phyloP scores from a whole-genome alignment of 1,284 basidiomycete genomes.

The Ustilago bromivora region DNA sequence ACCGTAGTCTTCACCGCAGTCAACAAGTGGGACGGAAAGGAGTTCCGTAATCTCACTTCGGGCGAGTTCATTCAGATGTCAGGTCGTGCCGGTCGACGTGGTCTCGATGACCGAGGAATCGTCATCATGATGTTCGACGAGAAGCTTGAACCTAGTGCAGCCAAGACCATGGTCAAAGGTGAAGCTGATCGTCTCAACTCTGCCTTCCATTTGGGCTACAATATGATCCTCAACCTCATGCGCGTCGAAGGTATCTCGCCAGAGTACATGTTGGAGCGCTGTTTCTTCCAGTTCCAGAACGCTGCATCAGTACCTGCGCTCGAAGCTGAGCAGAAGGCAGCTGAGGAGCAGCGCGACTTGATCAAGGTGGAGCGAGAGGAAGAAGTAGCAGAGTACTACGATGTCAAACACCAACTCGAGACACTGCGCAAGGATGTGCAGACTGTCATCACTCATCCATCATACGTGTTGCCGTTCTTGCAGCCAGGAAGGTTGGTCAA shows the following conservation, averaged over 20 bases:
- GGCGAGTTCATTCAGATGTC: constrained; percentile 81
- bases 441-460: constrained; percentile 92
- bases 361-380: constrained; percentile 86
- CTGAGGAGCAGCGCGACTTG: constrained; percentile 78
- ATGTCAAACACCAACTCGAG: constrained; percentile 88
- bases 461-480: constrained; percentile 91
- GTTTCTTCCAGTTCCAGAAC: constrained; percentile 99
- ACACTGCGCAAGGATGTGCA: constrained; percentile 86
- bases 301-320: constrained; percentile 86
- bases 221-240: constrained; percentile 99
- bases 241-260: constrained; percentile 98
- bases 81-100: constrained; percentile 95
- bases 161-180: constrained; percentile 98
- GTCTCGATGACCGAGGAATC: constrained; percentile 97
- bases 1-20: constrained; percentile 97
- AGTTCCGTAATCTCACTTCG: constrained; percentile 83
- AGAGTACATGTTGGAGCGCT: constrained; percentile 97
- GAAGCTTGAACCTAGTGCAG: constrained; percentile 90
- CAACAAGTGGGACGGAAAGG: constrained; percentile 94
- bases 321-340: constrained; percentile 83
- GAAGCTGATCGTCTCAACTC: constrained; percentile 97
- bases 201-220: constrained; percentile 98
- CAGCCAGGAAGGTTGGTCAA: constrained; percentile 91
- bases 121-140: constrained; percentile 99
- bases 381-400: constrained; percentile 88